Conservation (phyloP, 352 stramenopile genomes). For the Peronosclerospora sorghi region DNA sequence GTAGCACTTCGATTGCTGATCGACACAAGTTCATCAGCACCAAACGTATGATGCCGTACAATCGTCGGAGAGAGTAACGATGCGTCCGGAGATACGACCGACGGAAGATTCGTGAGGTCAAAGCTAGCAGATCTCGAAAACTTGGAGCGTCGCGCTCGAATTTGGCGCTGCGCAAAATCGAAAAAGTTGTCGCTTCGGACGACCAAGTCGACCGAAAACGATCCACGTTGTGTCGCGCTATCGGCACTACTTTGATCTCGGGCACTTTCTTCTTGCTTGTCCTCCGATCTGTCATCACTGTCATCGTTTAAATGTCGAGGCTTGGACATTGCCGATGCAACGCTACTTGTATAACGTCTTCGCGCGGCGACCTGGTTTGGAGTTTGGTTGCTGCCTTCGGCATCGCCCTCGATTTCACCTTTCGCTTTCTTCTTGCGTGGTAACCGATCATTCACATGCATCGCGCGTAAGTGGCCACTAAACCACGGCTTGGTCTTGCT, state of each 20-base stretch:
- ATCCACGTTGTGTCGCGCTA: not conserved
- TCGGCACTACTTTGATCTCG: not conserved
- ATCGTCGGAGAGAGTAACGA: conserved; percentile 10
- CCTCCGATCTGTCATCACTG: conserved; percentile 7
- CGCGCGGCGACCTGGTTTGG: conserved; percentile 9
- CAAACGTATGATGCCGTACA: conserved; percentile 21
- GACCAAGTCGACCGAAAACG: conserved; percentile 4
- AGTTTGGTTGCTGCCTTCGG: conserved; percentile 9
- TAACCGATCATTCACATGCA: conserved; percentile 53
- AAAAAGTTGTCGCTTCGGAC: not conserved
- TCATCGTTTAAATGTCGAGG: conserved; percentile 15
- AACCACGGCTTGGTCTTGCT: conserved; percentile 45
- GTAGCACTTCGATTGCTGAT: conserved; percentile 12
- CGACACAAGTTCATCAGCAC: conserved; percentile 6
- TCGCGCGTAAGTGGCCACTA: conserved; percentile 53
- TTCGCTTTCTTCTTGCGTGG: conserved; percentile 37
- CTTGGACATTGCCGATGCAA: conserved; percentile 11
- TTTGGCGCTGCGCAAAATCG: conserved; percentile 1
- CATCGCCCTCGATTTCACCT: conserved; percentile 18
- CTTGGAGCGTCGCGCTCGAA: conserved; percentile 33
- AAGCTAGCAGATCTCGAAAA: conserved; percentile 65
- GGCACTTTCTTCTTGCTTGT: conserved; percentile 7
- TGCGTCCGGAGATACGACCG: conserved; percentile 13
- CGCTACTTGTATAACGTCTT: conserved; percentile 13
- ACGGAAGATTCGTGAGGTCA: conserved; percentile 47